Conservation (phyloP, 2,329 filamentous ascomycete genomes). For the Calonectria fujianensis region DNA sequence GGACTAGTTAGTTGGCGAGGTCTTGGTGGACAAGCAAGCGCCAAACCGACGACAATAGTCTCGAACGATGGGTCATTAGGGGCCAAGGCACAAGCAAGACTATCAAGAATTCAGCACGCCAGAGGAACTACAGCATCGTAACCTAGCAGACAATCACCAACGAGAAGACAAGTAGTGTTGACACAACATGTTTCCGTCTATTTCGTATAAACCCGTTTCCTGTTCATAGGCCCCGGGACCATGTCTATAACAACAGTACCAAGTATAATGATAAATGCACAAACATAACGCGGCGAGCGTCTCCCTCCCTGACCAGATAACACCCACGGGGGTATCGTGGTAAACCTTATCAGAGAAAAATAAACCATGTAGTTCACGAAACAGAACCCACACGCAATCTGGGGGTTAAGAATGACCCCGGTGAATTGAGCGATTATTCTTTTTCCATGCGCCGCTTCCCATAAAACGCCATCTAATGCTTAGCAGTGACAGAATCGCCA, state of each 20-base stretch:
- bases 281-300: conserved; percentile 41
- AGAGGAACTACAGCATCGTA: not conserved
- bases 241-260: conserved; percentile 43
- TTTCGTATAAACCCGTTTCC: conserved; percentile 40
- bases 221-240: conserved; percentile 36
- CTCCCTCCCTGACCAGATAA: conserved; percentile 33
- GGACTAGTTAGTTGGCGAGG: not conserved
- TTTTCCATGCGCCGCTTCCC: conserved; percentile 42
- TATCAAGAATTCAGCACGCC: not conserved
- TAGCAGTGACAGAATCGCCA: conserved; percentile 78
- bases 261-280: conserved; percentile 38
- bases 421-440: conserved; percentile 45
- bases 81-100: not conserved
- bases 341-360: conserved; percentile 41
- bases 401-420: conserved; percentile 40
- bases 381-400: conserved; percentile 44
- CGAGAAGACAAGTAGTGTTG: not conserved
- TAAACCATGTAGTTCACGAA: conserved; percentile 44
- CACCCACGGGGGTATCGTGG: not conserved
- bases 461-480: conserved; percentile 74
- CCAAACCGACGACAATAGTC: not conserved
- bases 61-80: not conserved
- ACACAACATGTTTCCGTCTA: conserved; percentile 45
- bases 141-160: not conserved
- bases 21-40: not conserved